These are phyloP conservation scores for Fonsecaea multimorphosa DNA, from an alignment of 2,329 filamentous ascomycete species.

Conservation along the genomic window DNA sequence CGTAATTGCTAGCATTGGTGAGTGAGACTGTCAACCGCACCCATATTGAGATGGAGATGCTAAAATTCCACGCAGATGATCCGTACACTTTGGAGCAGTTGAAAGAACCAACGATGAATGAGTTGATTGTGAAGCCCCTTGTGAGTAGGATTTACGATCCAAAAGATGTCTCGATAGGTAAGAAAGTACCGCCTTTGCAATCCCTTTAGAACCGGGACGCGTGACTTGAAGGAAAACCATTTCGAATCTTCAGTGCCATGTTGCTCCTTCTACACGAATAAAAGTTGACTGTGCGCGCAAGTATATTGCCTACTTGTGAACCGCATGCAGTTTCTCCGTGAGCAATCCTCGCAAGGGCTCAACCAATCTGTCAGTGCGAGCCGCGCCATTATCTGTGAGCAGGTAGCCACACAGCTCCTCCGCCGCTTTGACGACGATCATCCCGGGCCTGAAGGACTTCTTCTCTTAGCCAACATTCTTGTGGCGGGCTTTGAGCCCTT, in stretches of 20 bases:
- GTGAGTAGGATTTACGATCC: not conserved
- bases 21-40: not conserved
- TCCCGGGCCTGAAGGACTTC: constrained; percentile 70
- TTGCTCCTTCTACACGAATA: not conserved
- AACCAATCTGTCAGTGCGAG: constrained; percentile 81
- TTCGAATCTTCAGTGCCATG: not conserved
- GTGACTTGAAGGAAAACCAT: not conserved
- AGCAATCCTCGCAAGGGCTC: constrained; percentile 60
- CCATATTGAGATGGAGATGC: not conserved
- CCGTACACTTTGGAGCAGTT: not conserved
- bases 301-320: not conserved
- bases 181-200: not conserved
- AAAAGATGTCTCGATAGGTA: not conserved
- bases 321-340: not conserved
- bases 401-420: constrained; percentile 77
- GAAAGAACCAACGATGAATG: not conserved
- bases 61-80: not conserved
- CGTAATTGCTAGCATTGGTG: not conserved
- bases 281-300: not conserved
- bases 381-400: constrained; percentile 76
- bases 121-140: not conserved
- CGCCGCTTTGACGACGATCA: constrained; percentile 79
- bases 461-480: constrained; percentile 77
- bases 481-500: constrained; percentile 87
- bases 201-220: not conserved